Percentiles rank a stretch among this genome's conserved stretches.
phyloP scores from a whole-genome alignment of 495 filamentous ascomycete species.

The Cairneyella variabilis region DNA sequence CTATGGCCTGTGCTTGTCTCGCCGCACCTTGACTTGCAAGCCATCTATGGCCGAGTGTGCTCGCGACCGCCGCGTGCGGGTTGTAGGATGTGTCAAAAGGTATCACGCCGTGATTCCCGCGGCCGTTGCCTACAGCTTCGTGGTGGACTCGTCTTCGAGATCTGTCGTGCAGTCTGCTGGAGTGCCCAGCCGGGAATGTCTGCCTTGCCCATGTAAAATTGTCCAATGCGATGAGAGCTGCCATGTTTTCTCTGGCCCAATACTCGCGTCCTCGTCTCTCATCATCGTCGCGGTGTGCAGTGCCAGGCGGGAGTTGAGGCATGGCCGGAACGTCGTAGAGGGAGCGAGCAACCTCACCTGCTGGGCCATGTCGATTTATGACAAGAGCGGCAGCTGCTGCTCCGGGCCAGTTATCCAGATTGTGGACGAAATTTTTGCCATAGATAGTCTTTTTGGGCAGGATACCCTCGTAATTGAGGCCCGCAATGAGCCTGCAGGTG shows the following conservation, averaged over 20 bases:
- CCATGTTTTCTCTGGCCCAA: neutral
- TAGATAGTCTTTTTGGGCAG: neutral
- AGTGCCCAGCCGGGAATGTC: too few relatives aligned
- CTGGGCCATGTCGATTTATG: neutral
- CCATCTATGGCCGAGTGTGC: too few relatives aligned
- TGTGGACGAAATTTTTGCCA: constrained; percentile 2
- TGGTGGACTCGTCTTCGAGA: too few relatives aligned
- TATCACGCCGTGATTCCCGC: too few relatives aligned
- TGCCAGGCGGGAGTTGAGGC: neutral
- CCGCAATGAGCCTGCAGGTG: neutral
- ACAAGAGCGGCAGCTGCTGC: neutral
- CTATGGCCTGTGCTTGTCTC: too few relatives aligned
- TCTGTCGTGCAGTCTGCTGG: too few relatives aligned
- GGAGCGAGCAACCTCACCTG: neutral
- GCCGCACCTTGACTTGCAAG: too few relatives aligned
- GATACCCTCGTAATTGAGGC: neutral
- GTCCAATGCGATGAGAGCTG: too few relatives aligned
- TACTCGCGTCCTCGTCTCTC: neutral
- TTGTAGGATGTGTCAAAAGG: too few relatives aligned
- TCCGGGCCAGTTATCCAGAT: neutral
- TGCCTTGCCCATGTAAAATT: too few relatives aligned
- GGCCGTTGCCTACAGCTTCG: too few relatives aligned
- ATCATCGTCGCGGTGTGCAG: neutral
- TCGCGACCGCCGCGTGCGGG: too few relatives aligned
- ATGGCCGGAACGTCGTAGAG: neutral